Conservation (phyloP, 1,284 basidiomycete species). For the Rhodofomes roseus region DNA sequence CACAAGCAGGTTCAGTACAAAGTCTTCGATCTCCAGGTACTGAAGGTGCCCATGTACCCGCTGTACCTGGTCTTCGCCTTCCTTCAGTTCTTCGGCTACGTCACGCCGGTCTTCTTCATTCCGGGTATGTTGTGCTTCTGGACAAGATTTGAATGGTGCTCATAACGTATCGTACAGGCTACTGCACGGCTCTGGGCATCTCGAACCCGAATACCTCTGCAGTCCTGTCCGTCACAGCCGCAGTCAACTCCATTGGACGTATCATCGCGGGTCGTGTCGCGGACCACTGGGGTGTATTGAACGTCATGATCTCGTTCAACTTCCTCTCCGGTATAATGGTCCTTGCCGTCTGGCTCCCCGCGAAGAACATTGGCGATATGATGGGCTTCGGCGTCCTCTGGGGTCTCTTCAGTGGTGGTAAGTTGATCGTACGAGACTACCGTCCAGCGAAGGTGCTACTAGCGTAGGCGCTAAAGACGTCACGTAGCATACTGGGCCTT, state of each 20-base stretch:
- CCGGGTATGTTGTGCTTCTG: neutral
- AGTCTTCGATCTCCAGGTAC: slow-evolving; percentile 3
- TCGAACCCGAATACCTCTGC: slow-evolving; percentile 1
- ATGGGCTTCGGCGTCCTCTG: slow-evolving; percentile 4
- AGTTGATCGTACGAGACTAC: too few species aligned
- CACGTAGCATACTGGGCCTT: slow-evolving; percentile 5
- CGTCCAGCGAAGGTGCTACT: neutral
- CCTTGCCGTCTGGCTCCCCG: slow-evolving; percentile 1
- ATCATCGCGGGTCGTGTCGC: neutral
- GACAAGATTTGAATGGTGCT: neutral
- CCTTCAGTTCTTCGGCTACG: slow-evolving; percentile 9
- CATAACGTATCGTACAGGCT: neutral
- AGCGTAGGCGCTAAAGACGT: neutral
- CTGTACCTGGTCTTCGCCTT: slow-evolving; percentile 5
- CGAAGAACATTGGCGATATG: slow-evolving; percentile 2
- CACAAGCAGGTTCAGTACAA: slow-evolving; percentile 8
- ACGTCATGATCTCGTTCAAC: slow-evolving; percentile 5
- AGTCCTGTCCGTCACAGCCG: slow-evolving; percentile 6
- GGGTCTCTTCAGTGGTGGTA: slow-evolving; percentile 6
- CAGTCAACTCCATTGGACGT: slow-evolving; percentile 1
- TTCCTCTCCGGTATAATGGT: slow-evolving; percentile 2
- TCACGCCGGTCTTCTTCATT: slow-evolving; percentile 8
- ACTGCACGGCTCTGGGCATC: slow-evolving; percentile 6
- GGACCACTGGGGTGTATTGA: slow-evolving; percentile 1
- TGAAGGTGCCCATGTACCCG: slow-evolving; percentile 4